Percentiles rank a stretch among this genome's conserved stretches.
These are phyloP conservation scores for Sherardia arvensis DNA, from an alignment of 257 asterid genomes.

Conservation along the genomic window DNA sequence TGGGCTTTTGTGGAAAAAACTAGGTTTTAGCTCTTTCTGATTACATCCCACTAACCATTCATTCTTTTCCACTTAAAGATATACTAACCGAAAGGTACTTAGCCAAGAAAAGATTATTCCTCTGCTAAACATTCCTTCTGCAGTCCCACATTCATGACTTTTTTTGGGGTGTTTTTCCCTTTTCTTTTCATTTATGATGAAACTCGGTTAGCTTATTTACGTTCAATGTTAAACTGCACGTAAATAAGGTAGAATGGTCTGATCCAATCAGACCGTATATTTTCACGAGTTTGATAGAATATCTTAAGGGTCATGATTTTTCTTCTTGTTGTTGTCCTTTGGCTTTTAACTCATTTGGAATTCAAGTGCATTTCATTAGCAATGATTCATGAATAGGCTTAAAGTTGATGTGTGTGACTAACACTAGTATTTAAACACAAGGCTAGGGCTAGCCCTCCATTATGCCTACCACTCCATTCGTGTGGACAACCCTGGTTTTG, in stretches of 20 bases:
- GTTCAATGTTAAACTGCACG: too few species aligned
- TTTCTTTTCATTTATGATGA: background rate
- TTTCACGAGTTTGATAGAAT: too few species aligned
- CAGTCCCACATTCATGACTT: background rate
- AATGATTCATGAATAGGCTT: background rate
- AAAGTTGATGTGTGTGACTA: slow-evolving; percentile 7
- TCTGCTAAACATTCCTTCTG: slow-evolving; percentile 2
- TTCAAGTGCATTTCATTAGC: background rate
- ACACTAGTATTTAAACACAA: slow-evolving; percentile 6
- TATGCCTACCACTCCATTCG: background rate
- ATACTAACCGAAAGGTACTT: slow-evolving; percentile 7
- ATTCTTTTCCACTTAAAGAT: background rate
- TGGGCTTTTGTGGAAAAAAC: background rate
- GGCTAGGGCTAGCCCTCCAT: background rate
- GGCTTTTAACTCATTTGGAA: background rate
- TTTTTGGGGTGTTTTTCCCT: background rate
- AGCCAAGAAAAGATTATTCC: slow-evolving; percentile 1
- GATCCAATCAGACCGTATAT: too few species aligned
- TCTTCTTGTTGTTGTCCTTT: background rate
- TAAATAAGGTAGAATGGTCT: background rate
- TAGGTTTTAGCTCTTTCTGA: background rate
- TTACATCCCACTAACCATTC: background rate
- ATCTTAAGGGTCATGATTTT: slow-evolving; percentile 1
- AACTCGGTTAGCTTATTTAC: background rate
- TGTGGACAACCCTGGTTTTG: background rate